These are phyloP conservation scores for Oemleria cerasiformis DNA, from an alignment of 306 rosid species.

Conservation along the genomic window DNA sequence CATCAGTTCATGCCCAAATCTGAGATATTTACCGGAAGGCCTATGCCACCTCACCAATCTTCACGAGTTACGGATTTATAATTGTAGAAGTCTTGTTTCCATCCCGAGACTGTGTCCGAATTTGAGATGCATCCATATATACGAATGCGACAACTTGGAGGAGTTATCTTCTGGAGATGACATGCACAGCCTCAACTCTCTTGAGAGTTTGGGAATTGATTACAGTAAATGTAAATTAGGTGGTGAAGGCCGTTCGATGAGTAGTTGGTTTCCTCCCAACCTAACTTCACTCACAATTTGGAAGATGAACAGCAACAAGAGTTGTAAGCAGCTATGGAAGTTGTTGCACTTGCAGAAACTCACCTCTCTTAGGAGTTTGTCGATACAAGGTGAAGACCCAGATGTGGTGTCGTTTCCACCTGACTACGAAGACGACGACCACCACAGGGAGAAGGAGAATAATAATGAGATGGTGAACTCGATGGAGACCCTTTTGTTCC, in stretches of 20 bases:
- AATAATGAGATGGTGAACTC: too few species aligned
- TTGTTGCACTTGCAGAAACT: conserved; percentile 20
- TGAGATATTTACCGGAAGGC: background rate
- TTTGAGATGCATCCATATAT: background rate
- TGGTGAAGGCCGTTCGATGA: too few species aligned
- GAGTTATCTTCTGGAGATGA: too few species aligned
- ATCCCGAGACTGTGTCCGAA: background rate
- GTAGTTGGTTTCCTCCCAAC: conserved; percentile 28
- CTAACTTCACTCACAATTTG: background rate
- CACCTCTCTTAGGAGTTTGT: conserved; percentile 1
- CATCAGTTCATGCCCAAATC: rapidly evolving
- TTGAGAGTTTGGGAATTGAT: too few species aligned
- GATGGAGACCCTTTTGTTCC: too few species aligned
- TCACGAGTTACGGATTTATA: rapidly evolving
- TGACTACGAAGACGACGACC: too few species aligned
- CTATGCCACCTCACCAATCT: background rate
- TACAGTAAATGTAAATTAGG: too few species aligned
- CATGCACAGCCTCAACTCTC: too few species aligned
- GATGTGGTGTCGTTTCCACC: too few species aligned
- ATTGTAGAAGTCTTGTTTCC: background rate
- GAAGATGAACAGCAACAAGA: background rate
- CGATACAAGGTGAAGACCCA: background rate
- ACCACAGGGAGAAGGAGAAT: too few species aligned
- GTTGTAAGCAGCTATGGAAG: background rate
- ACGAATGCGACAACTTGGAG: conserved; percentile 4